Evolutionary conservation across 2,329 filamentous ascomycete genomes (phyloP), one percentile per base, ranked within the genome.

Genomic region (Volutella citrinella): DNA sequence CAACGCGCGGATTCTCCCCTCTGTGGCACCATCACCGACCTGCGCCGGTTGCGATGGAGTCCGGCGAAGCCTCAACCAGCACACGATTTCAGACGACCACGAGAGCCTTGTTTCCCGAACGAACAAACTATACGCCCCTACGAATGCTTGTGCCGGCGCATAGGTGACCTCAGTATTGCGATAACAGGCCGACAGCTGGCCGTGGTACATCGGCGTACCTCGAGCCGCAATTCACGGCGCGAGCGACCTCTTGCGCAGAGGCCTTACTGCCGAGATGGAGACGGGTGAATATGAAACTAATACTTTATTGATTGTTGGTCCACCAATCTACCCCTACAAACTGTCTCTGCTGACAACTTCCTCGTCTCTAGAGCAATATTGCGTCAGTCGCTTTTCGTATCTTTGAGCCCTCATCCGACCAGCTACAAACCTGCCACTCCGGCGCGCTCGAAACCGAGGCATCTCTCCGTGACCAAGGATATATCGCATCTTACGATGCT

Each of bases 271-370:
- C 73, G 75, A 72, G 55, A 80, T 80, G 76, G 76, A 80, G 61
- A 70, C 72, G 59, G 72, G 74, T 46, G 76, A 80, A 63, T 78
- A 78, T 60, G 74, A 78, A 54, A 80, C 76, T 55, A 80, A 80
- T 62, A 69, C 68, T 42, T 61, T 80, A 51, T 63, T 76, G 52
- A 68, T 79, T 64, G 76, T 80, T 48, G 52, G 72, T 64, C 14
- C 8, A 22, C 20, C 20, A 22, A 22, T 12, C 20, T n/a, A n/a
- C n/a, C n/a, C n/a, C n/a, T n/a, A n/a, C n/a, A n/a, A n/a, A n/a
- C n/a, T n/a, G n/a, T n/a, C n/a, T n/a, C n/a, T n/a, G n/a, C n/a
- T n/a, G n/a, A n/a, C n/a, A 13, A 33, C 23, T 18, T 32, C 11
- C 18, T 24, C 11, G 7, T 7, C 12, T 5, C 10, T 45, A 80